Base-by-base conservation (phyloP, 148 eudicot genomes). In the Polygonum aviculare region DNA sequence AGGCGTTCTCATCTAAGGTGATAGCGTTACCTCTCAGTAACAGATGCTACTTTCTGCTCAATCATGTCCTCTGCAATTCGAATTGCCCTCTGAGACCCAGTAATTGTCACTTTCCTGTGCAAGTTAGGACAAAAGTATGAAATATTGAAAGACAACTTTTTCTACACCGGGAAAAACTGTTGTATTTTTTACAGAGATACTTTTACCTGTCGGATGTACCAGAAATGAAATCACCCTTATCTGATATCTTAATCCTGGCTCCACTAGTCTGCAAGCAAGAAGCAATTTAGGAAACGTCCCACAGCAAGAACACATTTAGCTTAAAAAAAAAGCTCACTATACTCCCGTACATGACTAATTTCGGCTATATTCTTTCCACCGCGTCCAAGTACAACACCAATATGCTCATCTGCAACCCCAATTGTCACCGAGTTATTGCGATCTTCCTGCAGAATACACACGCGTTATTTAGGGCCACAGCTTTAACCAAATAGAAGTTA, bases 321-420 rank as follows among this genome's bases (percentile, higher is more conserved):
- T 5, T 33, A 18, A 11, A 8, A 40, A 40, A 67, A 22, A 1
- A 55, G 70, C 63, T 19, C 35, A 31, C 35, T 44, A 21, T 3
- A 39, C 2, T 74, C 51, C 73, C 47, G 63, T 38, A 93, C 99
- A 93, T 95, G 97, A 83, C 85, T 92, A 78, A 95, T 88, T 75
- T 95, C 99, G 74, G 82, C 78, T 31, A 95, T 80, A 77, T 82
- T 95, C 82, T 88, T 88, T 72, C 99, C 99, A 70, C 96, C 97
- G 77, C 97, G 96, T 26, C 99, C 99, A 77, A 95, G 93, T 5
- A 95, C 94, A 41, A 95, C 77, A 21, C 99, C 99, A 36, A 95
- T 87, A 84, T 93, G 99, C 80, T 95, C 99, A 82, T 95, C 99
- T 54, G 97, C 91, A 81, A 95, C 89, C 74, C 99, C 99, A 73